Evolutionary conservation across 345 rosid species (phyloP).

Genomic region (Arabidopsis suecica): DNA sequence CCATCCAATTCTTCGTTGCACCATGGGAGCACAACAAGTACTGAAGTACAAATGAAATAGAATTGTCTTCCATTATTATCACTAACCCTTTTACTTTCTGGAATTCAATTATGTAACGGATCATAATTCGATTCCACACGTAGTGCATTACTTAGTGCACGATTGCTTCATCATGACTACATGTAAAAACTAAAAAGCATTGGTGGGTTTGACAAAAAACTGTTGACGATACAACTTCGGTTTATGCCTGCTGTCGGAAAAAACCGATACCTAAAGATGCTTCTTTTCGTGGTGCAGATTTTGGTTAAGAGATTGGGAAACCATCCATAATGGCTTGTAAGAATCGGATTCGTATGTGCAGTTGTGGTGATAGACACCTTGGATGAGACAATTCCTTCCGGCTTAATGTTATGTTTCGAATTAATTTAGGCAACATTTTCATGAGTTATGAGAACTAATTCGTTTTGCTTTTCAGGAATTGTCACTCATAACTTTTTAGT

Average conservation of each 20-base stretch:
- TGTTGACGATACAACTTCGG: conserved; percentile 18
- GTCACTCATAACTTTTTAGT: conserved; percentile 23
- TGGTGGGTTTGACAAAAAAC: conserved; percentile 2
- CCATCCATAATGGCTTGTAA: conserved; percentile 12
- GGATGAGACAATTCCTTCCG: conserved; percentile 20
- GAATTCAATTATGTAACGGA: conserved; percentile 4
- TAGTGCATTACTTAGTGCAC: conserved; percentile 22
- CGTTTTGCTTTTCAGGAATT: conserved; percentile 32
- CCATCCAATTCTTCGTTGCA: conserved; percentile 6
- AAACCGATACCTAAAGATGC: conserved; percentile 37
- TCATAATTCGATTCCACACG: neutral
- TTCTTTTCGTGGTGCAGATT: conserved; percentile 11
- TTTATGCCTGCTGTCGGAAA: conserved; percentile 31
- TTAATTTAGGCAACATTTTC: neutral
- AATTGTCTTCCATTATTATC: conserved; percentile 12
- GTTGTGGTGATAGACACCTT: conserved; percentile 26
- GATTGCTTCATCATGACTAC: conserved; percentile 26
- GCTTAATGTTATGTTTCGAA: neutral
- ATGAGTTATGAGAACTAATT: conserved; percentile 26
- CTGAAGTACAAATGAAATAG: neutral
- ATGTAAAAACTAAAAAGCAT: neutral
- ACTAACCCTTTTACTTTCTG: neutral
- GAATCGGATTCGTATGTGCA: conserved; percentile 34
- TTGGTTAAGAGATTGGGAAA: conserved; percentile 33
- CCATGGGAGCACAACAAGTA: conserved; percentile 23